These are phyloP conservation scores for Colletotrichum eremochloae DNA, from an alignment of 2,329 filamentous ascomycete species.

Conservation along the genomic window DNA sequence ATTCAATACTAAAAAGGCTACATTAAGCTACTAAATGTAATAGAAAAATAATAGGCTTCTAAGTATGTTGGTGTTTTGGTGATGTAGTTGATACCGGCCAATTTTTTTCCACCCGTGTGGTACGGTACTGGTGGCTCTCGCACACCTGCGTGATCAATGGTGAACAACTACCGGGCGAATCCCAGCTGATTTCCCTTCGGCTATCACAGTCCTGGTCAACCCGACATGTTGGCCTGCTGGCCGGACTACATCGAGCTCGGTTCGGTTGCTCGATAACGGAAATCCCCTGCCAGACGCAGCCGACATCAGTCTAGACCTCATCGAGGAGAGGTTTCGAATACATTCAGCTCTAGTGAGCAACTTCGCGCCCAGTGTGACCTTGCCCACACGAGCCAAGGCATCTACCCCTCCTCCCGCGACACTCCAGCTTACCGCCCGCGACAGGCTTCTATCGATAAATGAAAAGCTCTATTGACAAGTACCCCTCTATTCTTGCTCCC, in stretches of 20 bases:
- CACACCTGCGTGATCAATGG: not conserved
- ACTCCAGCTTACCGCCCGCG: not conserved
- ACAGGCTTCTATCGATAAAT: slow-evolving; percentile 24
- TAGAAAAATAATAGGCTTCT: no score
- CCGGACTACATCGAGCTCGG: slow-evolving; percentile 5
- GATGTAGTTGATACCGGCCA: no score
- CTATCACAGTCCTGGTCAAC: not conserved
- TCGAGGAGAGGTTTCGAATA: slow-evolving; percentile 30
- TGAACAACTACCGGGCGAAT: not conserved
- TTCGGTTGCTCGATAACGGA: slow-evolving; percentile 3
- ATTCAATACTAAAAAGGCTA: no score
- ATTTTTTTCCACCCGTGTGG: no score
- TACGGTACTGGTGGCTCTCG: not conserved
- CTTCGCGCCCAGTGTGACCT: slow-evolving; percentile 30
- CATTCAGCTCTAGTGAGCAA: slow-evolving; percentile 11
- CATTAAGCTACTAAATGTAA: no score
- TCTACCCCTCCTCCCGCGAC: slow-evolving; percentile 33
- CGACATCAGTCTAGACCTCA: slow-evolving; percentile 3
- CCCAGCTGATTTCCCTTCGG: not conserved
- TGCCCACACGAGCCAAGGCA: slow-evolving; percentile 24
- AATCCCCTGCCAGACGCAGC: slow-evolving; percentile 1
- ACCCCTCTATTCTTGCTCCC: slow-evolving; percentile 13
- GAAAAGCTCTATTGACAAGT: slow-evolving; percentile 6
- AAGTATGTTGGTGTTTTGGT: no score
- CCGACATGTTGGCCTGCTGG: slow-evolving; percentile 4